These are phyloP conservation scores for Vitis riparia DNA, from an alignment of 164 flowering plant genomes.

Conservation along the genomic window DNA sequence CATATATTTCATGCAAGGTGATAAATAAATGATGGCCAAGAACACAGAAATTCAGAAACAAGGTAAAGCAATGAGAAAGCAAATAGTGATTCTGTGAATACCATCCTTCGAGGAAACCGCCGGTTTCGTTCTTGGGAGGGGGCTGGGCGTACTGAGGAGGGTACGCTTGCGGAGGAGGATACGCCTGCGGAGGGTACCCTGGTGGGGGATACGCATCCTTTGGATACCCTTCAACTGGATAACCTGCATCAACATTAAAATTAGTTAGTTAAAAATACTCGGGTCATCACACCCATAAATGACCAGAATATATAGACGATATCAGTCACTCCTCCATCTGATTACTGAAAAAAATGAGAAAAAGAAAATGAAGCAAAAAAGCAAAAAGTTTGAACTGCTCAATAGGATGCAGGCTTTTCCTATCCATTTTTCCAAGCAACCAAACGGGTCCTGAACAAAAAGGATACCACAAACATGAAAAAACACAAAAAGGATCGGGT, in stretches of 20 bases:
- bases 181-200: constrained; percentile 28
- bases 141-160: constrained; percentile 9
- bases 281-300: no score
- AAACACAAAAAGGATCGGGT: not conserved
- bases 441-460: no score
- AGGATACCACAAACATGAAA: not conserved
- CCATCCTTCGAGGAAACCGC: constrained; percentile 36
- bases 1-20: no score
- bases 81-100: not conserved
- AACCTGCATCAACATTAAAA: not conserved
- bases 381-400: no score
- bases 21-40: no score
- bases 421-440: no score
- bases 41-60: not conserved
- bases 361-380: no score
- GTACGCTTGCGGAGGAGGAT: constrained; percentile 13
- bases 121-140: constrained; percentile 14
- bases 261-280: not conserved
- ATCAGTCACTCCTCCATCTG: no score
- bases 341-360: no score
- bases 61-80: not conserved
- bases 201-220: constrained; percentile 31
- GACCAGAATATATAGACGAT: no score
- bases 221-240: constrained; percentile 24
- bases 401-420: no score